Evolutionary conservation across 345 rosid species (phyloP), one percentile per base, ranked within the genome.

Genomic region (Eucalyptus lansdowneana): DNA sequence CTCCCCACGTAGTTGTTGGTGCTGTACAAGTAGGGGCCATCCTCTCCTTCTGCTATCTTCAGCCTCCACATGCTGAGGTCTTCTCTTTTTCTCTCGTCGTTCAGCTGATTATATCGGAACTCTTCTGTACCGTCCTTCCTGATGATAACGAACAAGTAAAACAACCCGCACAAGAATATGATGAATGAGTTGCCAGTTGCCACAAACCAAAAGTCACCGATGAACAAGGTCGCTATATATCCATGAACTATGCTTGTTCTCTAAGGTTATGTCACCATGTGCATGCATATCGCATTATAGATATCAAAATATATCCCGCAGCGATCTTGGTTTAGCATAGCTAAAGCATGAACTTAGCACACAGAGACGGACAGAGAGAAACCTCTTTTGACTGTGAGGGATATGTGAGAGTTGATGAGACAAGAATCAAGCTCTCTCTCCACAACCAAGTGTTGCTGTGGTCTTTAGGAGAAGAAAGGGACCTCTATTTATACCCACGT

Each of bases 21-120:
- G 90, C 90, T 88, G 89, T 54, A 88, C 50, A 90, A 15, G 90
- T 88, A 72, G 25, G 89, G 90, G 40, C 60, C 58, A 22, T 90
- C 50, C 17, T 34, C 90, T 16, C 87, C 86, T 5, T 86, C 90
- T 34, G 89, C 93, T 12, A 88, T 80, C 91, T 89, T 92, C 44
- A 92, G 90, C 92, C 37, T 90, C 93, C 92, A 92, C 93, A 91
- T 92, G 17, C 42, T 58, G 11, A 53, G 56, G 15, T 51, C 40
- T 31, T 89, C 31, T n/a, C 24, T 44, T 65, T 14, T 86, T 22
- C 37, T 81, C 50, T 87, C 14, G 37, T 47, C 24, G 24, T 17
- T 69, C 80, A 17, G 31, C 80, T 16, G 80, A 69, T 16, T 69
- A 65, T 72, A 72, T 34, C 44, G 8, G 12, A 24, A 37, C 44